Conservation (phyloP, 2,329 filamentous ascomycete genomes). For the Epichloe gansuensis region DNA sequence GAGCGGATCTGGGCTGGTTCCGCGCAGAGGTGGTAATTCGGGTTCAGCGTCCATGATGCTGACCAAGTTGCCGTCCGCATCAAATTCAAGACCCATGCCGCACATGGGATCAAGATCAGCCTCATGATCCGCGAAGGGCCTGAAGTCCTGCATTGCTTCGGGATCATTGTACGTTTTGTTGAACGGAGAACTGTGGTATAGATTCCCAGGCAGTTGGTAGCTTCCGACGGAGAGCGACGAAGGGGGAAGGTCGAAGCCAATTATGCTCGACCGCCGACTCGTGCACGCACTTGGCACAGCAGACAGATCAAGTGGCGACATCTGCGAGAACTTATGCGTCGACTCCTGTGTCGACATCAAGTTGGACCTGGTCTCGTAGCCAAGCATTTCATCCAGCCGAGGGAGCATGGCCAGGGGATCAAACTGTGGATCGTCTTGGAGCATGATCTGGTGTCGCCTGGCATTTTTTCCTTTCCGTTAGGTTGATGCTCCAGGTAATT, state of each 20-base stretch:
- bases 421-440: slow-evolving; percentile 76
- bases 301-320: slow-evolving; percentile 26
- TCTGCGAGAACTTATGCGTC: slow-evolving; percentile 27
- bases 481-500: too few relatives aligned
- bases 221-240: slow-evolving; percentile 22
- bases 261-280: slow-evolving; percentile 13
- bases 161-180: slow-evolving; percentile 10
- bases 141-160: slow-evolving; percentile 13
- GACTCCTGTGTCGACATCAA: slow-evolving; percentile 25
- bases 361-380: slow-evolving; percentile 20
- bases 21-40: slow-evolving; percentile 28
- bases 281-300: slow-evolving; percentile 20
- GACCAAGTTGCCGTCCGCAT: slow-evolving; percentile 37
- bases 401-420: slow-evolving; percentile 20
- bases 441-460: slow-evolving; percentile 62
- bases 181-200: slow-evolving; percentile 20
- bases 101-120: slow-evolving; percentile 23
- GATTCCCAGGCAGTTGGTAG: slow-evolving; percentile 21
- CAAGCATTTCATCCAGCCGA: slow-evolving; percentile 21
- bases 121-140: slow-evolving; percentile 27
- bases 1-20: slow-evolving; percentile 3
- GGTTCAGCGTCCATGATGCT: slow-evolving; percentile 27
- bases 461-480: not conserved
- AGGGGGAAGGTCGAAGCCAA: slow-evolving; percentile 21
- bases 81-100: slow-evolving; percentile 36